phyloP scores from a whole-genome alignment of 305 asterid species.

The Fraxinus floribunda region DNA sequence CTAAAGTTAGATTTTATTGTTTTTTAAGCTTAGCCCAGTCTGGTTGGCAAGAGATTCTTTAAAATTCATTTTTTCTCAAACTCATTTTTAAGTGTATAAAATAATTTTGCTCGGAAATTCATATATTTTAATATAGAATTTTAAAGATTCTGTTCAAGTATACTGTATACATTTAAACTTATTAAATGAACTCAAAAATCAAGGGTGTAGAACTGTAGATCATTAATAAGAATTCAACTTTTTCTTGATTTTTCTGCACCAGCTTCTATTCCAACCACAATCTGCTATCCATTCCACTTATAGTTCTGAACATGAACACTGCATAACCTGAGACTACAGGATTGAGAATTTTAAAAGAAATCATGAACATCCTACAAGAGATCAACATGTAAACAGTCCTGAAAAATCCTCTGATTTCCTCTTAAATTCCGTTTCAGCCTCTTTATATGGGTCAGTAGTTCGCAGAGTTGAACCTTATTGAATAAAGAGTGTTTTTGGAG shows the following conservation, averaged over 20 bases:
- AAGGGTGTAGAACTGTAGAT: conserved; percentile 36
- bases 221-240: conserved; percentile 45
- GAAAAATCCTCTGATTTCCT: conserved; percentile 48
- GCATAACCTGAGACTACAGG: conserved; percentile 45
- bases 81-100: too few species aligned
- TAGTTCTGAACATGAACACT: conserved; percentile 85
- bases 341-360: conserved; percentile 48
- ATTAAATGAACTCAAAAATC: background rate
- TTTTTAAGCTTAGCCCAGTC: background rate
- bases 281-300: conserved; percentile 84
- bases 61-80: too few species aligned
- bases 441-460: conserved; percentile 41
- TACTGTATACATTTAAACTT: background rate
- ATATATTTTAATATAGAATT: background rate
- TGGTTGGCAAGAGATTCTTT: background rate
- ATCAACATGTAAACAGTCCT: conserved; percentile 47
- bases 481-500: conserved; percentile 55
- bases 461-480: conserved; percentile 58
- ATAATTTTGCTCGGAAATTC: background rate
- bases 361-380: conserved; percentile 64
- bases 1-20: background rate
- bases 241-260: conserved; percentile 13
- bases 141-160: background rate
- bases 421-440: conserved; percentile 55
- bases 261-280: conserved; percentile 76